Evolutionary conservation across 331 rosid genomes (phyloP), one percentile per base, ranked within the genome.

Genomic region (Quercus lobata): DNA sequence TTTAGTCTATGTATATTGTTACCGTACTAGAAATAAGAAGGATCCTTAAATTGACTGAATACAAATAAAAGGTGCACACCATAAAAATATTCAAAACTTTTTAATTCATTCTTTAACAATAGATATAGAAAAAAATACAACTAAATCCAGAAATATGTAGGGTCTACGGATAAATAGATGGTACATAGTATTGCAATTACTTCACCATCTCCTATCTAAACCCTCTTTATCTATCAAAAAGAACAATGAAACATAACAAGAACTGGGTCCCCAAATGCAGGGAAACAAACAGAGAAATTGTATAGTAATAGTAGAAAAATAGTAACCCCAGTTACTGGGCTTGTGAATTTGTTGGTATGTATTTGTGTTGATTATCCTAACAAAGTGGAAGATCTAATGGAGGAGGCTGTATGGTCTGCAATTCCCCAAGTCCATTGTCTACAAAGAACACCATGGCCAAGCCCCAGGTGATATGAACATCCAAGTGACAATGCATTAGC

Each of bases 401-500:
- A 49, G 98, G 94, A 25, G 91, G 56, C 84, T 93, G 90, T 29
- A 96, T 70, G 29, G 91, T 80, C 76, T 96, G 97, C 83, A 90
- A 76, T 80, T 79, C 60, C 24, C 98, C 98, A 4, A 89, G 63
- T 61, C 98, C 99, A 17, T 93, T 86, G 16, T 93, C 99, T 6
- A 93, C 99, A 79, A 95, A 72, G 52, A 95, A 79, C 63, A 93
- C 88, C 86, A 94, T 93, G 24, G 98, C 98, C 87, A 95, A 84
- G 10, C 99, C 99, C 99, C 99, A 95, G 3, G 57, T 62, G 44
- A 92, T 93, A 68, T 95, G 99, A 79, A 88, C 99, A 77, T 95
- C 99, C 87, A 95, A 90, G 87, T 95, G 99, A 87, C 98, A 95
- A 55, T 93, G 99, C 97, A 93, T 60, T 58, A 93, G 1, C 99